Conservation (phyloP, 2,329 filamentous ascomycete genomes). For the Dactylellina drechsleri region DNA sequence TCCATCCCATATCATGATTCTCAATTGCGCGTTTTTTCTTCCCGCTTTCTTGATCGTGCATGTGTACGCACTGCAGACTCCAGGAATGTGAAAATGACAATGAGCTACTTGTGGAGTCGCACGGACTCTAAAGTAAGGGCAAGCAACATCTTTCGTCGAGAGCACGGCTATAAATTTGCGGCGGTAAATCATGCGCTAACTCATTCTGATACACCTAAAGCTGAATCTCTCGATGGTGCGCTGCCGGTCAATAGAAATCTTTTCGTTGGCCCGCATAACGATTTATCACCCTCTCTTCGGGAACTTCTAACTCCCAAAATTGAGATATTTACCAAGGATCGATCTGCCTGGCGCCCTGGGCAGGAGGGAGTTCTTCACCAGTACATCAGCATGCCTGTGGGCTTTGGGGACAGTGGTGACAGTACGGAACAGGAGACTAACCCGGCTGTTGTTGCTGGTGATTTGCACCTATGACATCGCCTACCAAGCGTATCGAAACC, state of each 20-base stretch:
- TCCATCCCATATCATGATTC: neutral
- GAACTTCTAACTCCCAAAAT: constrained; percentile 48
- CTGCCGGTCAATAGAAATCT: constrained; percentile 51
- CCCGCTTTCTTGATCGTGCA: constrained; percentile 12
- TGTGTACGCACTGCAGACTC: constrained; percentile 14
- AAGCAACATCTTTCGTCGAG: neutral
- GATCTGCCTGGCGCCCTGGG: constrained; percentile 49
- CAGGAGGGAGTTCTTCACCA: constrained; percentile 53
- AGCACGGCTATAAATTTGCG: constrained; percentile 9
- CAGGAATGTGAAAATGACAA: constrained; percentile 51
- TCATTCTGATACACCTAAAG: constrained; percentile 19
- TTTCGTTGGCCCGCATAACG: constrained; percentile 46
- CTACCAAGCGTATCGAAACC: neutral
- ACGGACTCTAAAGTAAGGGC: neutral
- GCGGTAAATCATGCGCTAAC: constrained; percentile 23
- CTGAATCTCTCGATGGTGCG: constrained; percentile 53
- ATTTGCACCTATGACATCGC: constrained; percentile 39
- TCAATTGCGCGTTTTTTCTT: constrained; percentile 19
- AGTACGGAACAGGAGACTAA: constrained; percentile 18
- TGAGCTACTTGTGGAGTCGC: constrained; percentile 17
- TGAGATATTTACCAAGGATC: constrained; percentile 49
- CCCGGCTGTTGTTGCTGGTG: constrained; percentile 26
- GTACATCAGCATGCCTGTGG: constrained; percentile 52
- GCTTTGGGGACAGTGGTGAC: constrained; percentile 44
- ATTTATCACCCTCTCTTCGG: constrained; percentile 24